phyloP scores from a whole-genome alignment of 495 filamentous ascomycete species.

The Lasiosphaeria ovina region DNA sequence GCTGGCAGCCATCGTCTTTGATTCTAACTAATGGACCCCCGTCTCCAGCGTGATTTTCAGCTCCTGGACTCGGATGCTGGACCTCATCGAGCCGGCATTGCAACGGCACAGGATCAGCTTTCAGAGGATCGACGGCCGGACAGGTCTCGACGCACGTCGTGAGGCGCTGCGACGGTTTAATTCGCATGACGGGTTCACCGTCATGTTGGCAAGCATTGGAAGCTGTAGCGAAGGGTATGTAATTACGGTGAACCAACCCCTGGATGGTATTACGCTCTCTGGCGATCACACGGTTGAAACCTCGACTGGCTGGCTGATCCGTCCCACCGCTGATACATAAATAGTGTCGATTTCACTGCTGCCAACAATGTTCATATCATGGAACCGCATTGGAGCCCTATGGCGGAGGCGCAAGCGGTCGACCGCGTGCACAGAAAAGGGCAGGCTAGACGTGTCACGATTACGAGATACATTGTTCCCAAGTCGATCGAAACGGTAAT shows the following conservation, averaged over 20 bases:
- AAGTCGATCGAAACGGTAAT: no score
- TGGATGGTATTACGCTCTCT: no score
- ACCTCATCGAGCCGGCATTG: not conserved
- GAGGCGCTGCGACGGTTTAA: no score
- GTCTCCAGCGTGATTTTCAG: not conserved
- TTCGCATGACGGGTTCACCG: no score
- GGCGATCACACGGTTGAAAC: no score
- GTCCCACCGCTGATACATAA: not conserved
- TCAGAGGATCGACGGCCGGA: not conserved
- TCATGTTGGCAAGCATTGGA: no score
- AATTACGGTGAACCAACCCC: no score
- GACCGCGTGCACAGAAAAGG: not conserved
- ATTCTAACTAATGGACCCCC: not conserved
- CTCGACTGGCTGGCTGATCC: no score
- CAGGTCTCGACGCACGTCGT: no score
- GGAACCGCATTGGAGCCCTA: not conserved
- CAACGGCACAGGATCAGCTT: not conserved
- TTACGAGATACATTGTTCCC: not conserved
- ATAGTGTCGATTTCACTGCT: not conserved
- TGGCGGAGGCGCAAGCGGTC: not conserved
- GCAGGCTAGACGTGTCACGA: conserved; percentile 5
- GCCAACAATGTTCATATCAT: not conserved
- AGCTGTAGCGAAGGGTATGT: no score
- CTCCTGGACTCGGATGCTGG: not conserved
- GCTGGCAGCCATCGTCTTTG: not conserved